These are phyloP conservation scores for Pleurotus eryngii DNA, from an alignment of 768 basidiomycete species.

Conservation along the genomic window DNA sequence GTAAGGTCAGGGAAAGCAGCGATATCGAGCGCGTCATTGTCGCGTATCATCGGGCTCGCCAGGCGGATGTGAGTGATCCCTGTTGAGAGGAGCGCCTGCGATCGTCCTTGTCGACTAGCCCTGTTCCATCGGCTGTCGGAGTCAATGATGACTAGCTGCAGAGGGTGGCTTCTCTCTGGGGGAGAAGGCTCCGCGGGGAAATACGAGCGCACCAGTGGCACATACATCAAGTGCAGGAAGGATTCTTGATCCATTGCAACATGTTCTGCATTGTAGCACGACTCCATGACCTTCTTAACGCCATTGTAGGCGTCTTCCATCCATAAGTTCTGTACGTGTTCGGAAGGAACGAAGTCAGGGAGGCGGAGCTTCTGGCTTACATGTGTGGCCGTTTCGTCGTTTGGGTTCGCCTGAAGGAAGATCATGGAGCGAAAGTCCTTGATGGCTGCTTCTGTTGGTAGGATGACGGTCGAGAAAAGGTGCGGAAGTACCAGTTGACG, in stretches of 20 bases:
- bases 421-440: neutral
- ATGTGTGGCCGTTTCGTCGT: neutral
- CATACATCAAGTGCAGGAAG: constrained; percentile 16
- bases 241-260: constrained; percentile 18
- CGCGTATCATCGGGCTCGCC: constrained; percentile 13
- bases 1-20: constrained; percentile 16
- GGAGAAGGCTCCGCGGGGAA: neutral
- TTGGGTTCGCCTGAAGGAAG: neutral
- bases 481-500: constrained; percentile 20
- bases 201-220: neutral
- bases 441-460: constrained; percentile 9
- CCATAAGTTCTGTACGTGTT: constrained; percentile 17
- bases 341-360: constrained; percentile 8
- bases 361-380: neutral
- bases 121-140: constrained; percentile 12
- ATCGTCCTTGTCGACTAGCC: neutral
- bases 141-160: constrained; percentile 15
- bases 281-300: constrained; percentile 15
- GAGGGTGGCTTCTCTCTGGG: constrained; percentile 6
- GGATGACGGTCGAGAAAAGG: constrained; percentile 17
- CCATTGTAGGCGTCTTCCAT: constrained; percentile 14
- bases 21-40: constrained; percentile 10
- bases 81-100: constrained; percentile 13
- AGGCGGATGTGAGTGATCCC: constrained; percentile 21
- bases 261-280: constrained; percentile 14